phyloP scores from a whole-genome alignment of 202 grass and related monocot species.

The Miscanthus sacchariflorus region DNA sequence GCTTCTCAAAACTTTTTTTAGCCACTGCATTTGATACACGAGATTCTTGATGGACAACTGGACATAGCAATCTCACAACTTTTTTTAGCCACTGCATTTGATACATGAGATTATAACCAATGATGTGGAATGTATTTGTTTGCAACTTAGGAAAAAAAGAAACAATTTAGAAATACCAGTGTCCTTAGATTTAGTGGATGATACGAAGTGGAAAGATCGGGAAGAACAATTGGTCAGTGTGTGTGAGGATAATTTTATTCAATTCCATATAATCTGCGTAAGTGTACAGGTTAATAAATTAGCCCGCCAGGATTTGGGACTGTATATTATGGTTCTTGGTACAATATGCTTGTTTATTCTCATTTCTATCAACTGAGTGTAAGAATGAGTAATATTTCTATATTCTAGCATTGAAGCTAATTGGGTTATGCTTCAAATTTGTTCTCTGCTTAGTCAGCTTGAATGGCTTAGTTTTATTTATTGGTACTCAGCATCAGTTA shows the following conservation, averaged over 20 bases:
- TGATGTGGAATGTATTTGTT: not conserved
- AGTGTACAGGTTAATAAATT: not conserved
- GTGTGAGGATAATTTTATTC: not conserved
- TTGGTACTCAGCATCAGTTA: slow-evolving; percentile 10
- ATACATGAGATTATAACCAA: not conserved
- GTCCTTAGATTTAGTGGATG: not conserved
- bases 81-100: not conserved
- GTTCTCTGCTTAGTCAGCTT: slow-evolving; percentile 28
- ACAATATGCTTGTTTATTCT: not conserved
- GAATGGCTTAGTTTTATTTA: slow-evolving; percentile 20
- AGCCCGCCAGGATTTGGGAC: not conserved
- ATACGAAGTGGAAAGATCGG: not conserved
- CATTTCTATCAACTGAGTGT: not conserved
- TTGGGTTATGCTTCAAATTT: slow-evolving; percentile 13
- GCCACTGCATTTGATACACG: not conserved
- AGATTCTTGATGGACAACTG: not conserved
- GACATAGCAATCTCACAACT: not conserved
- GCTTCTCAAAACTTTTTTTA: not conserved
- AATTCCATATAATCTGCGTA: not conserved
- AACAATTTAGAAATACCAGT: not conserved
- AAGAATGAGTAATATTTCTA: not conserved
- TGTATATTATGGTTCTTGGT: not conserved
- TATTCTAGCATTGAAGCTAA: slow-evolving; percentile 21
- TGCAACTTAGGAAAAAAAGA: not conserved
- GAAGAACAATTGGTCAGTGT: not conserved